phyloP scores from a whole-genome alignment of 257 asterid genomes.

The Leonotis leonurus region DNA sequence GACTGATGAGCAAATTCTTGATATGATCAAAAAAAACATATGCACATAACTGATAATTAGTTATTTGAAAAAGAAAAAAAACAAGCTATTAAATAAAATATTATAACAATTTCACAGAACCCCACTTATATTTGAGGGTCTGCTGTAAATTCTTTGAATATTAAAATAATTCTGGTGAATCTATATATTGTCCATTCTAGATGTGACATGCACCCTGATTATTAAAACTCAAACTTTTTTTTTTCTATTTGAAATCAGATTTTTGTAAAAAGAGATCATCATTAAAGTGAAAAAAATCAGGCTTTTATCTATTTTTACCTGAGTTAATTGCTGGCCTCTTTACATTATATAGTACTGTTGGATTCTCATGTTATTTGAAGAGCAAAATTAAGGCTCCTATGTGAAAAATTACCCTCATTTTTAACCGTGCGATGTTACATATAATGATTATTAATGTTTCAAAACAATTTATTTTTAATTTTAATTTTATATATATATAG shows the following conservation, averaged over 20 bases:
- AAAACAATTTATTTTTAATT: too few relatives aligned
- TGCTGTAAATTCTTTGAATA: background rate
- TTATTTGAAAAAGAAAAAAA: background rate
- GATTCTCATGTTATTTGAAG: slow-evolving; percentile 11
- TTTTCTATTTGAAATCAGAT: slow-evolving; percentile 17
- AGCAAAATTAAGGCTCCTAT: slow-evolving; percentile 19
- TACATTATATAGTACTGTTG: background rate
- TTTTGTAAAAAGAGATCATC: slow-evolving; percentile 6
- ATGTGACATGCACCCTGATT: slow-evolving; percentile 26
- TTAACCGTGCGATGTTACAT: background rate
- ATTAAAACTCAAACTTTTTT: slow-evolving; percentile 7
- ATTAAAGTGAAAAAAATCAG: slow-evolving; percentile 16
- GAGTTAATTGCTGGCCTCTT: background rate
- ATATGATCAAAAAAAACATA: background rate
- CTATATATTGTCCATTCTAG: slow-evolving; percentile 28
- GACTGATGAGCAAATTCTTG: slow-evolving; percentile 5
- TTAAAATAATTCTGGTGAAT: slow-evolving; percentile 22
- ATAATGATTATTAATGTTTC: background rate
- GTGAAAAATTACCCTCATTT: slow-evolving; percentile 1
- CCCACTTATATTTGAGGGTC: background rate
- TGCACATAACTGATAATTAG: background rate
- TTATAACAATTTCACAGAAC: background rate
- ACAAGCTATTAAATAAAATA: background rate
- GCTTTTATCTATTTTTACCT: background rate
- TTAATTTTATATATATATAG: background rate